These are phyloP conservation scores for Chlamydomonas eustigma DNA, from an alignment of 139 green algal genomes.

Conservation along the genomic window DNA sequence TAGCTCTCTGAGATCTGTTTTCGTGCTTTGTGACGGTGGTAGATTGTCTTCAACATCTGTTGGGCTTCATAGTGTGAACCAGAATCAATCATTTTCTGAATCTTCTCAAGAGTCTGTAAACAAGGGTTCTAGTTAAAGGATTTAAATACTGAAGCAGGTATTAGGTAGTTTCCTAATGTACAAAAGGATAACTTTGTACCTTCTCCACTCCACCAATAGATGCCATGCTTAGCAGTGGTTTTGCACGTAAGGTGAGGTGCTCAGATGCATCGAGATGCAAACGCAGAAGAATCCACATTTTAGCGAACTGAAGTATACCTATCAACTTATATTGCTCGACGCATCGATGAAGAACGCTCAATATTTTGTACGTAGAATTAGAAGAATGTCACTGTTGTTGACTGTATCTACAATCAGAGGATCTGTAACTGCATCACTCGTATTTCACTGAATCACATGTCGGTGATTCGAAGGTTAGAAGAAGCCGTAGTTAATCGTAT, in stretches of 20 bases:
- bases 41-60: constrained; percentile 73
- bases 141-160: background rate
- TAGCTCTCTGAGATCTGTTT: constrained; percentile 44
- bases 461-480: constrained; percentile 56
- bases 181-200: background rate
- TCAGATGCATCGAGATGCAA: no score
- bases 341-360: no score
- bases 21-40: constrained; percentile 45
- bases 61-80: constrained; percentile 63
- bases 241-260: no score
- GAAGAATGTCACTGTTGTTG: background rate
- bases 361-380: background rate
- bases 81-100: background rate
- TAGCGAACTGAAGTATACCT: no score
- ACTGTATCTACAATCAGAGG: background rate
- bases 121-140: background rate
- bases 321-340: no score
- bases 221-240: background rate
- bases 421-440: no score
- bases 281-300: no score
- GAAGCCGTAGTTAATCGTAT: constrained; percentile 90
- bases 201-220: background rate
- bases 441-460: background rate
- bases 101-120: constrained; percentile 13
- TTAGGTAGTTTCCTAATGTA: background rate